Conservation (phyloP, 2,329 filamentous ascomycete species). For the Ophiosphaerella korrae region DNA sequence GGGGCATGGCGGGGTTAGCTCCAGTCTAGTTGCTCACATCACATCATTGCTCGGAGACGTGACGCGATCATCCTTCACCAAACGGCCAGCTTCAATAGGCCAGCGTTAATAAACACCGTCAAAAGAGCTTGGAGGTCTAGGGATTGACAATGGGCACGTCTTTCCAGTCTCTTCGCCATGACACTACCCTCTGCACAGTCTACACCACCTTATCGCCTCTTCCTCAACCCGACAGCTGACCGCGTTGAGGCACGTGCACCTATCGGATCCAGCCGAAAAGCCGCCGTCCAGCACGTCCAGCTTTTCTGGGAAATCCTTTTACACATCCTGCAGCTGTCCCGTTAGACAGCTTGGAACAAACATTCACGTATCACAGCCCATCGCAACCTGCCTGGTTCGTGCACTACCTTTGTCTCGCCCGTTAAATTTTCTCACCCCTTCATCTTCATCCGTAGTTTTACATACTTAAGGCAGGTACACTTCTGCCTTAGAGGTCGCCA, state of each 20-base stretch:
- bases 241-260: conserved; percentile 24
- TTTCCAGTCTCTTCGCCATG: too few species aligned
- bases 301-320: conserved; percentile 37
- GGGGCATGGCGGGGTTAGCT: neutral
- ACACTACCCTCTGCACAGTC: too few species aligned
- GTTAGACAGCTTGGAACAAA: conserved; percentile 8
- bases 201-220: too few species aligned
- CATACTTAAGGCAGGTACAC: neutral
- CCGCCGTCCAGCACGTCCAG: conserved; percentile 21
- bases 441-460: neutral
- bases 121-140: too few species aligned
- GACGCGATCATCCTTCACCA: too few species aligned
- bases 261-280: conserved; percentile 28
- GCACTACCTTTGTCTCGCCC: neutral
- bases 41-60: neutral
- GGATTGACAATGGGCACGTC: too few species aligned
- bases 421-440: conserved; percentile 7
- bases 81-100: too few species aligned
- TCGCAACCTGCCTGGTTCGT: conserved; percentile 6
- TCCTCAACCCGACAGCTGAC: conserved; percentile 1
- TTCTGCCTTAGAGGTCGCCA: neutral
- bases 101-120: too few species aligned
- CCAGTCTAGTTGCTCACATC: neutral
- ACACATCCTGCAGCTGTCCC: conserved; percentile 33
- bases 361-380: neutral